Evolutionary conservation across 2,329 filamentous ascomycete species (phyloP).

Genomic region (Metarhizium rileyi): DNA sequence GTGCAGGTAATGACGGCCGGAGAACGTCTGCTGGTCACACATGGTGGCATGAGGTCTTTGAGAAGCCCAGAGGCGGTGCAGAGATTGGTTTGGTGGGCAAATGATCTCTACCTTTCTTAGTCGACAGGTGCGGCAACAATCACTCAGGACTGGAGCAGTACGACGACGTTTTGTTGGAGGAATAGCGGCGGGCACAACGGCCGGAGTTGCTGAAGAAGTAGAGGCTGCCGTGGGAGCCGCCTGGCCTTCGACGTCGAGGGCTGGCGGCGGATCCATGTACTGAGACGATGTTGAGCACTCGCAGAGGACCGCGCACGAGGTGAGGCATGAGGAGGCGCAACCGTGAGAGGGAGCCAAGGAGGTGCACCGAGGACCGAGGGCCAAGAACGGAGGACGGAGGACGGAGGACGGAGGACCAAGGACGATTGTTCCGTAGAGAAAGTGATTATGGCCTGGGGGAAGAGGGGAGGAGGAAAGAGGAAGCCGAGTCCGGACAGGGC

Average conservation of each 20-base stretch:
- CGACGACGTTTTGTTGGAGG: conserved; percentile 23
- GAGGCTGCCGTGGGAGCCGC: conserved; percentile 3
- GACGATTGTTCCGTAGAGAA: neutral
- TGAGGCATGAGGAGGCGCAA: conserved; percentile 9
- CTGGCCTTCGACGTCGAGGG: conserved; percentile 6
- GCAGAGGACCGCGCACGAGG: conserved; percentile 1
- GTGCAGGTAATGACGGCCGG: neutral
- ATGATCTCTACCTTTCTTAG: conserved; percentile 25
- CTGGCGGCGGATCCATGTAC: conserved; percentile 10
- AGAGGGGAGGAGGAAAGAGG: conserved; percentile 1
- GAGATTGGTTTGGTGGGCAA: neutral
- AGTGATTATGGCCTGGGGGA: neutral
- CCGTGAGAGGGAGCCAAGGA: neutral
- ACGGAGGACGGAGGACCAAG: neutral
- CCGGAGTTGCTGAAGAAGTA: neutral
- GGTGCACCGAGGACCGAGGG: neutral
- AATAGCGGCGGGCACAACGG: conserved; percentile 3
- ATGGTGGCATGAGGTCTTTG: neutral
- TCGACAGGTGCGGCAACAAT: conserved; percentile 29
- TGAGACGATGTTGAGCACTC: conserved; percentile 4
- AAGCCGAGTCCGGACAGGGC: neutral
- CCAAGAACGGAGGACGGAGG: neutral
- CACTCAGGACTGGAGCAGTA: conserved; percentile 15
- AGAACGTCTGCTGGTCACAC: neutral
- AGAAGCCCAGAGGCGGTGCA: neutral